Evolutionary conservation across 2,329 filamentous ascomycete species (phyloP).

Genomic region (Nemania sp.): DNA sequence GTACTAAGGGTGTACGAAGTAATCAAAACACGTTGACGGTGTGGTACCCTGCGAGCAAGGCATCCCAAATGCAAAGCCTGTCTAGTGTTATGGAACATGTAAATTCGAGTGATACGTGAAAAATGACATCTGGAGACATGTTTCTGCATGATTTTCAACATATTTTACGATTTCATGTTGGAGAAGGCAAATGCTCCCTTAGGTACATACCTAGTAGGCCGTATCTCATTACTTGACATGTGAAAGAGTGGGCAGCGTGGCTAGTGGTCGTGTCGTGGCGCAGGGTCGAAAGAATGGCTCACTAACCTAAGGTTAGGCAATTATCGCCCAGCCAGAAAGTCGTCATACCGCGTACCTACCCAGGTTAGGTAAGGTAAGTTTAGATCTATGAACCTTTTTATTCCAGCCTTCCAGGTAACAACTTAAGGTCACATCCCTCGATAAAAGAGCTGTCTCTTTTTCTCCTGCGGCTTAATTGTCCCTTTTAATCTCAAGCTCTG

Average conservation of each 20-base stretch:
- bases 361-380: too few species aligned
- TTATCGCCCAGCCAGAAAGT: conserved; percentile 4
- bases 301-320: neutral
- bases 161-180: too few species aligned
- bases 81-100: too few species aligned
- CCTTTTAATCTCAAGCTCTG: neutral
- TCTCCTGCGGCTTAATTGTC: neutral
- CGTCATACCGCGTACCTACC: conserved; percentile 18
- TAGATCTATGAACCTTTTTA: too few species aligned
- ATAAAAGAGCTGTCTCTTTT: neutral
- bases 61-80: too few species aligned
- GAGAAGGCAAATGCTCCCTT: too few species aligned
- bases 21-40: neutral
- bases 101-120: too few species aligned
- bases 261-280: neutral
- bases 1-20: conserved; percentile 2
- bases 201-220: too few species aligned
- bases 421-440: conserved; percentile 9
- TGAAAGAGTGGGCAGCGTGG: neutral
- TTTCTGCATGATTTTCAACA: too few species aligned
- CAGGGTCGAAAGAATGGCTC: neutral
- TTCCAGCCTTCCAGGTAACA: too few species aligned
- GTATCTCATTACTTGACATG: neutral
- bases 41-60: neutral
- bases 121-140: too few species aligned